A percentile compares a stretch with the other conserved stretches of the same genome.
Conservation (phyloP, 192 early-diverging fungal species). For the Jimgerdemannia flammicorona region DNA sequence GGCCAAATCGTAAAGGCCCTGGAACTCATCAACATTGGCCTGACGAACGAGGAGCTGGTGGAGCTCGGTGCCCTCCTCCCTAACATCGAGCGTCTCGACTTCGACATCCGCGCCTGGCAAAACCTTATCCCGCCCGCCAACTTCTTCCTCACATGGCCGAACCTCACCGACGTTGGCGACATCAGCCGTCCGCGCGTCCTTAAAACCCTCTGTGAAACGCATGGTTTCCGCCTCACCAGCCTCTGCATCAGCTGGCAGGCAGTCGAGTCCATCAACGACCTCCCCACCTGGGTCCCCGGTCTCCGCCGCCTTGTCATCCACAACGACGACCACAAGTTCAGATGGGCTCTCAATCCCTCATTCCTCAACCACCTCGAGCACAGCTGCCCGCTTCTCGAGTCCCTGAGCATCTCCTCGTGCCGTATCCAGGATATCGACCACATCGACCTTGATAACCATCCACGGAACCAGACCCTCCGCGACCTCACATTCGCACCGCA, state of each 20-base stretch:
- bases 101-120: background rate
- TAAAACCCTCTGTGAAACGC: background rate
- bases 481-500: background rate
- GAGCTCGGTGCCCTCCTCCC: background rate
- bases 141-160: background rate
- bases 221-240: background rate
- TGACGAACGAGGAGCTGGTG: background rate
- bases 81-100: background rate
- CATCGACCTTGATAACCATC: background rate
- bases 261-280: background rate
- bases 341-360: background rate
- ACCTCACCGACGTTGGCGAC: background rate
- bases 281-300: background rate
- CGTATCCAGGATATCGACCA: background rate
- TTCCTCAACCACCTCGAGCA: background rate
- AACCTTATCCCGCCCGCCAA: background rate
- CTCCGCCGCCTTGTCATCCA: background rate
- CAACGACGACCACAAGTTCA: background rate
- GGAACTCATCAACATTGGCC: background rate
- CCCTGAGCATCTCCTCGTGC: background rate
- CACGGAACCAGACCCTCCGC: background rate
- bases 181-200: background rate
- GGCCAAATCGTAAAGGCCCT: background rate
- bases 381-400: background rate
- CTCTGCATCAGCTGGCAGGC: background rate